phyloP scores from a whole-genome alignment of 371 early-diverging fungal genomes.

The Cokeromyces recurvatus region DNA sequence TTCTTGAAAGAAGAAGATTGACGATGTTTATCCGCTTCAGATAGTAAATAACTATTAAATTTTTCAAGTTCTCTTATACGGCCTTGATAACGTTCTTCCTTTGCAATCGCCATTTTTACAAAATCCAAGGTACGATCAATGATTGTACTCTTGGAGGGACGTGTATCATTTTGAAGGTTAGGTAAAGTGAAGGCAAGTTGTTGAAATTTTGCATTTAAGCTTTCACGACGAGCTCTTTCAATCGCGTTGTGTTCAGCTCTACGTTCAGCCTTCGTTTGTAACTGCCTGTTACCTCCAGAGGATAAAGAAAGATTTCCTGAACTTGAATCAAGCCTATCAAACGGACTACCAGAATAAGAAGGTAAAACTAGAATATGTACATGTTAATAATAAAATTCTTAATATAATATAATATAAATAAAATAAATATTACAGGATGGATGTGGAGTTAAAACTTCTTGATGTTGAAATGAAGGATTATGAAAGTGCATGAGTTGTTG shows the following conservation, averaged over 20 bases:
- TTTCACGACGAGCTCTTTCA: slow-evolving; percentile 72
- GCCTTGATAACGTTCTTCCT: slow-evolving; percentile 32
- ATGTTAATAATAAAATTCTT: too few relatives aligned
- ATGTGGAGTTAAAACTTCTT: background rate
- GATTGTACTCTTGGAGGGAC: slow-evolving; percentile 71
- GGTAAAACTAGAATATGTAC: slow-evolving; percentile 3
- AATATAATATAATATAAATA: background rate
- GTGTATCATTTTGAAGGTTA: slow-evolving; percentile 60
- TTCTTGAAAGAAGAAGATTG: too few relatives aligned
- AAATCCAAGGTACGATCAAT: slow-evolving; percentile 64
- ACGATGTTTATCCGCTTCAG: slow-evolving; percentile 19
- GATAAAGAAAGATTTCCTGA: too few relatives aligned
- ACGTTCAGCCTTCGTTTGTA: slow-evolving; percentile 52
- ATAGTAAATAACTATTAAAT: slow-evolving; percentile 24
- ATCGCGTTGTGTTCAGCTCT: slow-evolving; percentile 76
- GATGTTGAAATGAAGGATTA: too few relatives aligned
- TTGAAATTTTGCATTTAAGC: slow-evolving; percentile 66
- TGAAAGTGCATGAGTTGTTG: slow-evolving; percentile 1
- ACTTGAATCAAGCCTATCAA: slow-evolving; percentile 8
- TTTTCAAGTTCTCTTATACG: slow-evolving; percentile 30
- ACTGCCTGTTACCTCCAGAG: slow-evolving; percentile 9
- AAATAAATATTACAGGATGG: too few relatives aligned
- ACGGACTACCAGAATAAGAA: slow-evolving; percentile 9
- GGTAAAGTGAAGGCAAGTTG: slow-evolving; percentile 69
- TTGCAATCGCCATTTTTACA: slow-evolving; percentile 30